Evolutionary conservation across 768 basidiomycete genomes (phyloP).

Genomic region (Termitomyces sp.): DNA sequence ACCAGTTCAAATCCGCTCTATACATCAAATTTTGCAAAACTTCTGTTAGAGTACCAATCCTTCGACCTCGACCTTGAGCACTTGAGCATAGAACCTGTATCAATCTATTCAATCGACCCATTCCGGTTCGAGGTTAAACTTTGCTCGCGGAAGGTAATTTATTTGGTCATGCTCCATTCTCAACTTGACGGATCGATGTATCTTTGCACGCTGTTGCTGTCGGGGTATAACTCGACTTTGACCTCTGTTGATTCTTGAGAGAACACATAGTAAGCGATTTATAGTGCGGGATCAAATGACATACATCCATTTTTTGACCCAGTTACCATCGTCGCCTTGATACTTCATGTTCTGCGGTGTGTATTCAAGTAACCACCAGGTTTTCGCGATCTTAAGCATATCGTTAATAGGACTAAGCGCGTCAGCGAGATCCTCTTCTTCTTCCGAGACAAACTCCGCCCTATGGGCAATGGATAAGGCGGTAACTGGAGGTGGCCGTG

Average conservation of each 20-base stretch:
- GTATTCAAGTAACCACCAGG: constrained; percentile 68
- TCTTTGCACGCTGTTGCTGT: constrained; percentile 28
- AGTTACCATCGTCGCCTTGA: constrained; percentile 34
- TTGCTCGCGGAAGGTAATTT: constrained; percentile 36
- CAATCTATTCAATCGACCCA: constrained; percentile 45
- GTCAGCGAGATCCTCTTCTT: constrained; percentile 58
- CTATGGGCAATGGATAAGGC: constrained; percentile 17
- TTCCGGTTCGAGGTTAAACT: constrained; percentile 25
- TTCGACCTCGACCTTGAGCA: too few relatives aligned
- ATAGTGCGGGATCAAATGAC: constrained; percentile 10
- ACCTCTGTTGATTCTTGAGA: constrained; percentile 34
- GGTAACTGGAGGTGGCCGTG: constrained; percentile 33
- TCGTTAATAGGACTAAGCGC: constrained; percentile 48
- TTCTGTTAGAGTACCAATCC: too few relatives aligned
- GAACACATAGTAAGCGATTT: background rate
- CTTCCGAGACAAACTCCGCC: constrained; percentile 35
- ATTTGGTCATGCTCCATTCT: constrained; percentile 34
- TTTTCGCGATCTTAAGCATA: constrained; percentile 38
- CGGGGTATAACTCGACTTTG: constrained; percentile 34
- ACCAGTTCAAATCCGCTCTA: too few relatives aligned
- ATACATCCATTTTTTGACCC: constrained; percentile 31
- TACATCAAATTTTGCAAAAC: too few relatives aligned
- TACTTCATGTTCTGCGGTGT: constrained; percentile 33
- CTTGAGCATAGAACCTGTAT: background rate
- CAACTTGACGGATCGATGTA: constrained; percentile 42